phyloP scores from a whole-genome alignment of 257 asterid species.

The Nyctanthes arbortristis region DNA sequence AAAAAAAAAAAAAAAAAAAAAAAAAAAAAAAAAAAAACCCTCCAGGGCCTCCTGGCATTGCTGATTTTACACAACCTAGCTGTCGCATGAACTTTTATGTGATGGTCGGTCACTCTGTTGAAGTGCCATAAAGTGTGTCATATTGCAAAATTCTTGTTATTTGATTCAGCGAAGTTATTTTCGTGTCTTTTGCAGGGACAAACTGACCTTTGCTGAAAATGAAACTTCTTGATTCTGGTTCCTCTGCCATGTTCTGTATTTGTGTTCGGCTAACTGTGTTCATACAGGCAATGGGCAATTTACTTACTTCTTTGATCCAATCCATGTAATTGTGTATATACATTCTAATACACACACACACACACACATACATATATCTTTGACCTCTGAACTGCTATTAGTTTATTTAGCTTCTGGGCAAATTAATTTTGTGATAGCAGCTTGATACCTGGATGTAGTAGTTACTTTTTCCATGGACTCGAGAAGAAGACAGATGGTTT shows the following conservation, averaged over 20 bases:
- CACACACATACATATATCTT: too few relatives aligned
- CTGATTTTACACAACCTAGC: neutral
- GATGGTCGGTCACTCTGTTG: neutral
- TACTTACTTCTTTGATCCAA: neutral
- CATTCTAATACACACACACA: too few relatives aligned
- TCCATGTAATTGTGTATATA: neutral
- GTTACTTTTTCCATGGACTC: too few relatives aligned
- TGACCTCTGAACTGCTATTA: too few relatives aligned
- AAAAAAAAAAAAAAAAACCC: too few relatives aligned
- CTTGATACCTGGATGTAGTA: too few relatives aligned
- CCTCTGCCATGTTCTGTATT: neutral
- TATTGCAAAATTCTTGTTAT: neutral
- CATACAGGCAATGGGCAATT: neutral
- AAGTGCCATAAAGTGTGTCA: conserved; percentile 19
- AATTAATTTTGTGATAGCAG: too few relatives aligned
- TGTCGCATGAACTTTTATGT: conserved; percentile 4
- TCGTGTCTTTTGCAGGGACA: neutral
- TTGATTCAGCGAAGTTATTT: neutral
- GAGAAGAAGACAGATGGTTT: too few relatives aligned
- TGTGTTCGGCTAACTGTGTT: neutral
- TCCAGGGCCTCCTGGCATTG: too few relatives aligned
- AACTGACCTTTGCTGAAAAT: neutral
- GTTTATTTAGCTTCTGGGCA: too few relatives aligned
- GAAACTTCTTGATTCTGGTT: neutral
- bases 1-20: too few relatives aligned